Base-by-base conservation (phyloP, 2,329 filamentous ascomycete species). In the Helotiales sp. region DNA sequence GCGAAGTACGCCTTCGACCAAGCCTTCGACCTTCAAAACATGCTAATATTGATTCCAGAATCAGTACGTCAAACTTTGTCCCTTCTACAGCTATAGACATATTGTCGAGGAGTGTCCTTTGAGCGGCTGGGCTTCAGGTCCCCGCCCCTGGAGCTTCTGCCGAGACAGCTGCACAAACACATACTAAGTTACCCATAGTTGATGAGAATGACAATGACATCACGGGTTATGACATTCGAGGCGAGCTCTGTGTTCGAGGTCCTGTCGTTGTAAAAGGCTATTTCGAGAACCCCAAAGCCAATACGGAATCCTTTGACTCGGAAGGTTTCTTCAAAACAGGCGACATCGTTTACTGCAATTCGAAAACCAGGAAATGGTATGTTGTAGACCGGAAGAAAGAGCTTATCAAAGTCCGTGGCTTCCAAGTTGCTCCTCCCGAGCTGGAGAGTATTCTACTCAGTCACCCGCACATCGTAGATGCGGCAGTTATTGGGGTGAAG, bases 211-310 rank as follows among this genome's bases (percentile, higher is more conserved):
- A 59, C 15, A 64, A 65, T 3, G 63, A 69, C 6, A 66, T 69
- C 24, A 64, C 63, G 6, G 61, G 44, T 2, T 67, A 66, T 5
- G 73, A 74, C 13, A 54, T 69, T 50, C 62, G 54, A 4, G 70
- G 70, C 4, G 68, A 72, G 73, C 76, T 95, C 19, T 91, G 87
- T 84, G 77, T 93, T 5, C 79, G 82, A 1, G 88, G 83, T 0
- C 90, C 89, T 2, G 90, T 84, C 31, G 75, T 93, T 44, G 87
- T 91, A 81, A 84, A 83, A 59, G 86, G 88, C 5, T 96, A 96
- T 72, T 93, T 89, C 87, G 77, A 80, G 42, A 70, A 69, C 49
- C 49, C 61, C 8, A 50, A 50, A 8, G 67, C 67, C 9, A 70
- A 65, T 48, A 47, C 40, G 8, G 40, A 57, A 5, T 57, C 63